phyloP scores from a whole-genome alignment of 1,284 basidiomycete genomes.

The Garcileccinum viscosum region DNA sequence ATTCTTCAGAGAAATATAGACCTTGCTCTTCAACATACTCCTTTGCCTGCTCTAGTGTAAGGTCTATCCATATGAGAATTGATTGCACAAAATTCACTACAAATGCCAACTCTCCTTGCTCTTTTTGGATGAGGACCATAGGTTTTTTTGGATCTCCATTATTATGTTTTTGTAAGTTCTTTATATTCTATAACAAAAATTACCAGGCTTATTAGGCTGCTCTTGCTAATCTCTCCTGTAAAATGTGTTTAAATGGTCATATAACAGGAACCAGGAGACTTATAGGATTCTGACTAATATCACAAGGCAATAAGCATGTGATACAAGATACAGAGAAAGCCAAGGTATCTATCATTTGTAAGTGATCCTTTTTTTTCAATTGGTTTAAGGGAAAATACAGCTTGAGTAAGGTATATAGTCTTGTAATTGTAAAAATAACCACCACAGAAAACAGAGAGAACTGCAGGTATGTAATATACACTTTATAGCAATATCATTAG shows the following conservation, averaged over 20 bases:
- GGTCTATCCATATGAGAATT: too few species aligned
- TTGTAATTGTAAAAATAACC: constrained; percentile 21
- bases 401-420: constrained; percentile 3
- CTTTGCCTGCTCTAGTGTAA: too few species aligned
- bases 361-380: neutral
- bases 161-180: too few species aligned
- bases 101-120: too few species aligned
- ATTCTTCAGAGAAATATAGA: too few species aligned
- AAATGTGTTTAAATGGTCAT: neutral
- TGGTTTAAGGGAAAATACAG: fast-evolving
- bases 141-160: too few species aligned
- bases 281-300: constrained; percentile 10
- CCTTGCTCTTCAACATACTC: too few species aligned
- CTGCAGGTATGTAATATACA: constrained; percentile 15
- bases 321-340: constrained; percentile 1
- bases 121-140: too few species aligned
- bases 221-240: neutral
- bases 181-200: too few species aligned
- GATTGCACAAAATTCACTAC: too few species aligned
- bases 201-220: neutral
- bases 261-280: neutral
- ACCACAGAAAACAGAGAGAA: constrained; percentile 8
- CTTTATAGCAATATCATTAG: too few species aligned
- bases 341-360: neutral
- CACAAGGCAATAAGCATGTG: constrained; percentile 10